Conservation (phyloP, 2,329 filamentous ascomycete genomes). For the Fusarium azukiicola region DNA sequence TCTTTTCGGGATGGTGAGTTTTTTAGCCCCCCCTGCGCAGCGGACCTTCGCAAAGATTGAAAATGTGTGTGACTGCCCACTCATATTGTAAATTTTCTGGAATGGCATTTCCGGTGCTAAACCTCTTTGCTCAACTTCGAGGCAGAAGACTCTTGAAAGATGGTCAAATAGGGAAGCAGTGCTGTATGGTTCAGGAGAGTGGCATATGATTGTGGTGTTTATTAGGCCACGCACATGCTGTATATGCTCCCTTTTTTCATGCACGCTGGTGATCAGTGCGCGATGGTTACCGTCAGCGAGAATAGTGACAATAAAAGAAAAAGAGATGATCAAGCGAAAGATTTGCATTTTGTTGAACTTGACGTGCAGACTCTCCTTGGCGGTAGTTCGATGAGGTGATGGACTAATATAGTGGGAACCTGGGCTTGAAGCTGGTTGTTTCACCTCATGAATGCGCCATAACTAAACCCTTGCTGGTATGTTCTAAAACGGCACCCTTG, state of each 20-base stretch:
- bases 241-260: not conserved
- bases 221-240: not conserved
- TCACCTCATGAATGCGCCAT: not conserved
- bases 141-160: not conserved
- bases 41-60: not conserved
- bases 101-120: not conserved
- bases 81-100: constrained; percentile 1
- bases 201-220: constrained; percentile 1
- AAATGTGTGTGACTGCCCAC: constrained; percentile 1
- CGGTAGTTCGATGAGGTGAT: not conserved
- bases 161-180: constrained; percentile 2
- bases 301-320: not conserved
- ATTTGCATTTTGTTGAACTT: not conserved
- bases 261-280: not conserved
- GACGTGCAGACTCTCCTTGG: not conserved
- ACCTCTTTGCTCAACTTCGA: not conserved
- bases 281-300: not conserved
- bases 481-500: constrained; percentile 3
- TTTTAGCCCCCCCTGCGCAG: not conserved
- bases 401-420: constrained; percentile 2
- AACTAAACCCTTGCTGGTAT: constrained; percentile 1
- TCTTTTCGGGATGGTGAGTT: not conserved
- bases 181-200: not conserved
- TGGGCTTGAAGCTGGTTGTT: not conserved
- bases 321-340: not conserved